Evolutionary conservation across 805 yeast species (phyloP), one percentile per base, ranked within the genome.

Genomic region (Wickerhamiella cacticola): DNA sequence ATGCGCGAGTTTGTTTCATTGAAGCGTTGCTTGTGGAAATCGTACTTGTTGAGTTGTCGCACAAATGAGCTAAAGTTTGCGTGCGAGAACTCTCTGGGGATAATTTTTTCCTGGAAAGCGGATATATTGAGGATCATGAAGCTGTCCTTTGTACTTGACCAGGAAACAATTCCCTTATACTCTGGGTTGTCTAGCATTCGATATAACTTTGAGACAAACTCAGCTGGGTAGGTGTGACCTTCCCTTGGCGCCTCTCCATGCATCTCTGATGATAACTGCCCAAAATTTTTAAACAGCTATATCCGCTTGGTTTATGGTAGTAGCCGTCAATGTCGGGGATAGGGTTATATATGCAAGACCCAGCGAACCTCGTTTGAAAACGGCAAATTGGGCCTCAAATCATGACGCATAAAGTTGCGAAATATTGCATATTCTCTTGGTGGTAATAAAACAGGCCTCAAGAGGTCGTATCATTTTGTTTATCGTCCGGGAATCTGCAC

Each of bases 11-110:
- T 56, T 3, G 54, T 41, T 43, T 51, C 57, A 35, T 50, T 75
- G 35, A 82, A 71, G 61, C 89, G 84, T 40, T 92, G 94, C 67
- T 92, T 92, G 70, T 92, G 98, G 69, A 92, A 92, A 65, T 89
- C 98, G 61, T 92, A 92, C 65, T 92, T 92, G 71, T 92, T 92
- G 58, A 92, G 71, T 63, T 92, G 98, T 41, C 98, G 75, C 18
- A 89, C 97, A 68, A 89, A 89, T 56, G 88, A 78, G 31, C 97
- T 89, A 67, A 89, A 92, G 67, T 92, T 92, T 50, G 86, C 77
- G 65, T 92, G 98, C 59, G 88, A 89, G 70, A 92, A 92, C 65
- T 89, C 95, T 45, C 79, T 76, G 13, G 97, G 97, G 44, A 92
- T 72, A 12, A 92, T 82, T 45, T 33, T 39, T 21, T 52, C 52